Base-by-base conservation (phyloP, 2,329 filamentous ascomycete species). In the Lomentospora prolificans region DNA sequence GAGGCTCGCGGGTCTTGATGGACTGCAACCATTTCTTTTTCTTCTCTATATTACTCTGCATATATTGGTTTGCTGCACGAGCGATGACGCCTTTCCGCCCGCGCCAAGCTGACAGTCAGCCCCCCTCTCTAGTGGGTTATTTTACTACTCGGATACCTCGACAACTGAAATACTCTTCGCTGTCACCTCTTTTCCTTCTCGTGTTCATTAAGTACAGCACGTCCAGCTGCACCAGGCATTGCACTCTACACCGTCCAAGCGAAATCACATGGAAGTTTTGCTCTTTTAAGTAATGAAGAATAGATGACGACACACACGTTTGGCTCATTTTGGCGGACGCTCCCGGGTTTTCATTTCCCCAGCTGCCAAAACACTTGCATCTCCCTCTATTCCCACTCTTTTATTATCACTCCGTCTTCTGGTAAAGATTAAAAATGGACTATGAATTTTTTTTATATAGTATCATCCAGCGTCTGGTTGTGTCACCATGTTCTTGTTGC, bases 211-310 rank as follows among this genome's bases (percentile, higher is more conserved):
- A 41, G 36, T 17, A 41, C 36, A 41, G 6, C 30, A 33, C 30
- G 12, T 12, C 6, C 30, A 33, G 30, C 30, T 33, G n/a, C 30
- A 33, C 12, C 30, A 6, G 30, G 30, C 12, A 33, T 33, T 33
- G 30, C 30, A 12, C 30, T n/a, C 36, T 48, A 19, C 44, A 48
- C 22, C 22, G 44, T 48, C 44, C 10, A 48, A 48, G 44, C 44
- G 44, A 48, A 48, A 48, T 48, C 44, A 48, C 44, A 48, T 48
- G 44, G 44, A 19, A 19, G 44, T 31, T 33, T 39, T 39, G 25
- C n/a, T n/a, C 25, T 48, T 27, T 51, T 33, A 10, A 9, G 25
- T 31, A 30, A 30, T 51, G 27, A 51, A 51, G 41, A 27, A 53
- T 53, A 39, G 44, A 48, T 48, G 44, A 48, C 44, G 44, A 48